Percentiles rank a stretch among this genome's conserved stretches.
These are phyloP conservation scores for Phytophthora pistaciae DNA, from an alignment of 352 stramenopile species.

Conservation along the genomic window DNA sequence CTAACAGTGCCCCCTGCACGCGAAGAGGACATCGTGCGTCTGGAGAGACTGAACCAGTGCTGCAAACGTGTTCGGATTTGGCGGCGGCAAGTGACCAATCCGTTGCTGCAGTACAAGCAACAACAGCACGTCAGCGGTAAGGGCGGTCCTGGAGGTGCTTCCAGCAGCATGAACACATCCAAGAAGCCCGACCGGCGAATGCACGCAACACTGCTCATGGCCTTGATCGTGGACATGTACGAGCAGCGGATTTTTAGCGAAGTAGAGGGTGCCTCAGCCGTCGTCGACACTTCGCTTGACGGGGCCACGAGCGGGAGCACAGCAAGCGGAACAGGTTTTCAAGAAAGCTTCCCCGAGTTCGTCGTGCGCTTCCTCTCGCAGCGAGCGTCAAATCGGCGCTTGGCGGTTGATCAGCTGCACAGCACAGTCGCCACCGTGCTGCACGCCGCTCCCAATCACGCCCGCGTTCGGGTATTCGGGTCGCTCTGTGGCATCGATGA, in stretches of 20 bases:
- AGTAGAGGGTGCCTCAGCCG: conserved; percentile 39
- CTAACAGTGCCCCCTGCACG: conserved; percentile 11
- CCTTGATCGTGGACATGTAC: conserved; percentile 80
- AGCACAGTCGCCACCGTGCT: conserved; percentile 59
- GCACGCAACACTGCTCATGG: conserved; percentile 72
- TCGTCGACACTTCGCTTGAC: conserved; percentile 22
- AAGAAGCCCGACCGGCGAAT: conserved; percentile 79
- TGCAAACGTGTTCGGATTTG: conserved; percentile 83
- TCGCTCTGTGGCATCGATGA: conserved; percentile 68
- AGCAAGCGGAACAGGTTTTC: conserved; percentile 33
- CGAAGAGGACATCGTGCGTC: conserved; percentile 61
- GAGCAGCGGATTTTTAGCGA: conserved; percentile 63
- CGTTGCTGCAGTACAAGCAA: conserved; percentile 69
- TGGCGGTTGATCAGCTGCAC: conserved; percentile 68
- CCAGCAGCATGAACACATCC: conserved; percentile 14
- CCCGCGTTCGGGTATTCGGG: conserved; percentile 64
- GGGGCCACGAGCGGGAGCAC: conserved; percentile 10
- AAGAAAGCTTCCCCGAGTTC: conserved; percentile 77
- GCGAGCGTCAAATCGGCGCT: conserved; percentile 52
- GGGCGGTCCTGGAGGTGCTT: conserved; percentile 13
- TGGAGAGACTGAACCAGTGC: conserved; percentile 69
- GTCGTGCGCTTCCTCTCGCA: conserved; percentile 68
- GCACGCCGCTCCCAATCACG: conserved; percentile 54
- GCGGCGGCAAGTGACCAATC: conserved; percentile 68
- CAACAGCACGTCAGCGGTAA: conserved; percentile 40